These are phyloP conservation scores for Giardia muris DNA, from an alignment of 208 protist genomes.

Conservation along the genomic window DNA sequence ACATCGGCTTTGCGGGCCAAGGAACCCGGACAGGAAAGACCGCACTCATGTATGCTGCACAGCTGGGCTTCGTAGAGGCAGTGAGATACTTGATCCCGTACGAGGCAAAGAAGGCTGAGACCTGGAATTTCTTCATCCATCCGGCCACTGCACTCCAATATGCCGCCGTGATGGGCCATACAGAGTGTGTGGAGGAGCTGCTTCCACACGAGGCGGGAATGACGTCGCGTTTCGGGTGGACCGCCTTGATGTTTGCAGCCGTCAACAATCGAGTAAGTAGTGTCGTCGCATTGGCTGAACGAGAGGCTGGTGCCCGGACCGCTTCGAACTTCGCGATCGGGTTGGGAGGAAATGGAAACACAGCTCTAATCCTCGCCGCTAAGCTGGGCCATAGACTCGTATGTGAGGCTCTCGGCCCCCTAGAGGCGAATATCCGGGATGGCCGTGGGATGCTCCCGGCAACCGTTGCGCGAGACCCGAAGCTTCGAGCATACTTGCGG, in stretches of 20 bases:
- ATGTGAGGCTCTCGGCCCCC: not conserved
- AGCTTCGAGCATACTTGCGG: not conserved
- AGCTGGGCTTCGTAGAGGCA: not conserved
- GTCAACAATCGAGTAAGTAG: not conserved
- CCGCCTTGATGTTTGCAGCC: not conserved
- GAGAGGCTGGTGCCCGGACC: not conserved
- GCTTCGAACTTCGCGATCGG: not conserved
- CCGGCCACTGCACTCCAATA: not conserved
- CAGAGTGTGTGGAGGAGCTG: not conserved
- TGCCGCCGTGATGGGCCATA: not conserved
- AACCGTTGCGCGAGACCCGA: not conserved
- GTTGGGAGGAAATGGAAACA: not conserved
- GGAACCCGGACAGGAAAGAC: not conserved
- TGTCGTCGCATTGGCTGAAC: not conserved
- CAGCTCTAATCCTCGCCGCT: not conserved
- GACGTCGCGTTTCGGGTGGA: not conserved
- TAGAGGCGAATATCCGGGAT: not conserved
- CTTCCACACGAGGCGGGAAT: not conserved
- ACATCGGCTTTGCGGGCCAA: not conserved
- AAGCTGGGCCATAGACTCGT: not conserved
- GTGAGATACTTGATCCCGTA: not conserved
- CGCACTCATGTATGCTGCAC: not conserved
- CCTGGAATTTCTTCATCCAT: not conserved
- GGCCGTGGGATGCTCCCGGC: not conserved
- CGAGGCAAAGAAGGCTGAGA: not conserved